Base-by-base conservation (phyloP, 768 basidiomycete genomes). In the Arthromyces matolae region DNA sequence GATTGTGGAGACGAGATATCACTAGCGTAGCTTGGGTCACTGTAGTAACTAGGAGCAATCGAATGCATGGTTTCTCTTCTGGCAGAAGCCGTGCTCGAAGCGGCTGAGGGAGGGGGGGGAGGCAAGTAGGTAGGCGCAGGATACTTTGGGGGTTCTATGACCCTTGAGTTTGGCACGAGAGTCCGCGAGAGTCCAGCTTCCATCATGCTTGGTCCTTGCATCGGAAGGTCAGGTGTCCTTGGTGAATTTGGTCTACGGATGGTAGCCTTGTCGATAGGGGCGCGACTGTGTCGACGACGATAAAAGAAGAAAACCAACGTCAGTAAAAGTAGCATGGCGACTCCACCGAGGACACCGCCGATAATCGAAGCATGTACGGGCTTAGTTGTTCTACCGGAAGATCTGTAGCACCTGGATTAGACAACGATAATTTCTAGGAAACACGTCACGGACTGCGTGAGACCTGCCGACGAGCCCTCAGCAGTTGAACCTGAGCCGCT, bases 41-140 rank as follows among this genome's bases (percentile, higher is more conserved):
- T 65, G 46, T 70, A 71, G 50, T 70, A 68, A 53, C 69, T 71
- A n/a, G 69, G 68, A 45, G 70, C 66, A 32, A 71, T 67, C 1
- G 69, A 70, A 41, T 66, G 67, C 44, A 53, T 35, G 44, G 49
- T 47, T 18, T 57, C 48, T 18, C 45, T 35, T 39, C 45, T 50
- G n/a, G 32, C 24, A 4, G 42, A 28, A n/a, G 2, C 14, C 20
- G 22, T 13, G 16, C 42, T 7, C 23, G 36, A 32, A 5, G 23
- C 16, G 13, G 40, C 50, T 24, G 51, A 52, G 18, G 50, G 45
- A 13, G 45, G 35, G 19, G 45, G 32, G 0, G 57, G 54, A 7
- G 62, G 58, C 10, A 63, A 56, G 23, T 64, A 59, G 9, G 57
- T 60, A 37, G 65, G 60, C 10, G 55, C 61, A 20, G 64, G 51